These are phyloP conservation scores for Globisporangium carolinianum DNA, from an alignment of 352 stramenopile genomes.

Conservation along the genomic window DNA sequence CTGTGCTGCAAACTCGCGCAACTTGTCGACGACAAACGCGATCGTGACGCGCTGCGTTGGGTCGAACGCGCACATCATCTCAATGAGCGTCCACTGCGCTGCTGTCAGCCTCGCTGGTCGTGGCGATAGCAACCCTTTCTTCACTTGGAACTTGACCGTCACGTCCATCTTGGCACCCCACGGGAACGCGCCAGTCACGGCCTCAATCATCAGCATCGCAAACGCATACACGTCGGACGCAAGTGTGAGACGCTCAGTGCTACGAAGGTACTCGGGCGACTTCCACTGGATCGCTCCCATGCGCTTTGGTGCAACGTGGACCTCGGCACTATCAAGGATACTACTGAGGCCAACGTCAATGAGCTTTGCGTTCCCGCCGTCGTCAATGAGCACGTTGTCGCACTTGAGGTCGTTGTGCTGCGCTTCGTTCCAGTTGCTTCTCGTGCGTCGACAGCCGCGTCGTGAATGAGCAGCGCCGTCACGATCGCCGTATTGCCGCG, in stretches of 20 bases:
- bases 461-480: too few relatives aligned
- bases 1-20: slow-evolving; percentile 1
- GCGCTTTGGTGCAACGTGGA: neutral
- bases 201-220: slow-evolving; percentile 17
- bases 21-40: slow-evolving; percentile 2
- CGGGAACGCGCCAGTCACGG: slow-evolving; percentile 7
- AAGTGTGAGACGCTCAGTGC: neutral
- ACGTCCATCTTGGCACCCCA: slow-evolving; percentile 3
- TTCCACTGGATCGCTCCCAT: neutral
- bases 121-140: neutral
- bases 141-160: slow-evolving; percentile 2
- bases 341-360: slow-evolving; percentile 14
- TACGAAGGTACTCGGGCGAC: slow-evolving; percentile 5
- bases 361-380: slow-evolving; percentile 14
- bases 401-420: slow-evolving; percentile 9
- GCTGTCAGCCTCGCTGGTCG: neutral
- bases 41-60: slow-evolving; percentile 4
- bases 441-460: too few relatives aligned
- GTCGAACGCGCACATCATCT: slow-evolving; percentile 10
- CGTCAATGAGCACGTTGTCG: slow-evolving; percentile 30
- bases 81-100: slow-evolving; percentile 10
- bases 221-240: slow-evolving; percentile 20
- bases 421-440: too few relatives aligned
- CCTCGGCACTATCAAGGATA: neutral
- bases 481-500: too few relatives aligned